Evolutionary conservation across 345 rosid species (phyloP).

Genomic region (Orychophragmus violaceus): DNA sequence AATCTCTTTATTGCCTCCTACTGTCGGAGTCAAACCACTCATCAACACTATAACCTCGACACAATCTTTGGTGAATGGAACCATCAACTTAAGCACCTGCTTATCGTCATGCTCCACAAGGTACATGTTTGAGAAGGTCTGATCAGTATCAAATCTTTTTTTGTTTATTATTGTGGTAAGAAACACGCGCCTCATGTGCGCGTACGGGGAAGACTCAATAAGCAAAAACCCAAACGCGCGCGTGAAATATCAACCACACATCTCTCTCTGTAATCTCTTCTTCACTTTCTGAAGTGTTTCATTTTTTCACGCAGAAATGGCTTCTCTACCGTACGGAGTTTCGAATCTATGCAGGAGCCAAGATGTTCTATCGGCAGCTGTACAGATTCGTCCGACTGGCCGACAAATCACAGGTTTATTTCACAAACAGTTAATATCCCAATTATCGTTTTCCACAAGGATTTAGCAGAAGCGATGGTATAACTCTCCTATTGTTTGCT

Average conservation of each 20-base stretch:
- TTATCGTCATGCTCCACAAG: not conserved
- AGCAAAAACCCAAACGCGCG: not conserved
- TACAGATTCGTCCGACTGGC: constrained; percentile 10
- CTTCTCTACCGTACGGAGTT: constrained; percentile 25
- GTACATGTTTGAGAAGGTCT: not conserved
- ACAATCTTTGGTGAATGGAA: not conserved
- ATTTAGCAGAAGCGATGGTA: not conserved
- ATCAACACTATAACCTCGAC: no score
- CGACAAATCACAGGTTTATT: not conserved
- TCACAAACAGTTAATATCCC: not conserved
- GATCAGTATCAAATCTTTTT: not conserved
- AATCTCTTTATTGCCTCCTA: no score
- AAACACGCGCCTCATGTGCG: not conserved
- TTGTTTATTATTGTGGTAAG: not conserved
- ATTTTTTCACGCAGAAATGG: constrained; percentile 10
- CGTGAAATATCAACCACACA: constrained; percentile 20
- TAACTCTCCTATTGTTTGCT: not conserved
- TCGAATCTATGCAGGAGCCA: constrained; percentile 18
- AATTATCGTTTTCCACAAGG: not conserved
- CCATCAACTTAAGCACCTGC: not conserved
- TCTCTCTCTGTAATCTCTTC: not conserved
- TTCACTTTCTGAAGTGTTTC: not conserved
- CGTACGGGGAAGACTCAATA: not conserved
- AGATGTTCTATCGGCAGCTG: constrained; percentile 1
- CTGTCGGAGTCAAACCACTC: no score